Conservation (phyloP, 2,329 filamentous ascomycete genomes). For the Cryphonectria radicalis region DNA sequence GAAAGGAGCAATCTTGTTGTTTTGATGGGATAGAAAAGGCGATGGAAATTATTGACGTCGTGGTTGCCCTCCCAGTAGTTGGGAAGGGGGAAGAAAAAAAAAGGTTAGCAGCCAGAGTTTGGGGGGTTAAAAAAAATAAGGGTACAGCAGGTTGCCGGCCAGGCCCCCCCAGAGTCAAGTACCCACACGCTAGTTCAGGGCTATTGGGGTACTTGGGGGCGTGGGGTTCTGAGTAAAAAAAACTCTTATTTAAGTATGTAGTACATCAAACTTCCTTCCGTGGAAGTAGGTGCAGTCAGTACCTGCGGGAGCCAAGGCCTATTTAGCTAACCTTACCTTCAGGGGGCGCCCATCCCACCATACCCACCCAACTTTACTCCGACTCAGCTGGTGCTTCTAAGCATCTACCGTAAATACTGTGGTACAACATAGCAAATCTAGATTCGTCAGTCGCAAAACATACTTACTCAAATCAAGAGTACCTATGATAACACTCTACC, state of each 20-base stretch:
- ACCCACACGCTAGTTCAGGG: background rate
- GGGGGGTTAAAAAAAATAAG: background rate
- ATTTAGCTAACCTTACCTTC: background rate
- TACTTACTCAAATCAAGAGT: background rate
- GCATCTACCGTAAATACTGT: background rate
- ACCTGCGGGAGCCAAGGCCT: background rate
- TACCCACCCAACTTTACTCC: background rate
- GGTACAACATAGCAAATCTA: background rate
- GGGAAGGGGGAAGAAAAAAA: background rate
- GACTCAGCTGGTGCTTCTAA: background rate
- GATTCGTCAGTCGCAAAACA: background rate
- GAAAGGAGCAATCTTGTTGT: background rate
- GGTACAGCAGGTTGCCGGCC: background rate
- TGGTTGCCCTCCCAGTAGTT: background rate
- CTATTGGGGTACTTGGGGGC: background rate
- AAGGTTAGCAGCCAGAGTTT: background rate
- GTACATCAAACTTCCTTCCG: background rate
- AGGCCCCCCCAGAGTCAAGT: background rate
- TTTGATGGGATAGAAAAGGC: background rate
- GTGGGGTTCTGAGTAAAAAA: background rate
- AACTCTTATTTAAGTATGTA: background rate
- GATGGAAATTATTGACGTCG: conserved; percentile 1
- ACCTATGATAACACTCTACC: background rate
- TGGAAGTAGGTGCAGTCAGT: background rate
- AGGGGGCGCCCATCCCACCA: background rate